Conservation (phyloP, 331 rosid species). For the Malus hybrid region DNA sequence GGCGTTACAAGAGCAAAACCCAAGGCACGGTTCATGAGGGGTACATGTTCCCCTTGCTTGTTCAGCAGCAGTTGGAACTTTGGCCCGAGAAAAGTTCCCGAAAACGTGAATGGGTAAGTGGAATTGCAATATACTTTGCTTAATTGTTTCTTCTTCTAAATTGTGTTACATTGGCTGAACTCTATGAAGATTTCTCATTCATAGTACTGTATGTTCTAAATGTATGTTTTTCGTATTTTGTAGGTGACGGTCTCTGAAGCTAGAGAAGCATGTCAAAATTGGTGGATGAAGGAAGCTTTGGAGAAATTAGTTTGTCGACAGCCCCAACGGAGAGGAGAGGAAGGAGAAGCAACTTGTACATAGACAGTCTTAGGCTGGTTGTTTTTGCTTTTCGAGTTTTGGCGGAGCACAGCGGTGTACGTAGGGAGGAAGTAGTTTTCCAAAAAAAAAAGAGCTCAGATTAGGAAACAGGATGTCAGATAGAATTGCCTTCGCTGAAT, state of each 20-base stretch:
- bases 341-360: slow-evolving; percentile 15
- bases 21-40: slow-evolving; percentile 50
- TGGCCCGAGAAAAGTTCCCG: slow-evolving; percentile 80
- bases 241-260: slow-evolving; percentile 72
- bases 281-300: slow-evolving; percentile 89
- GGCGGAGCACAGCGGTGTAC: slow-evolving; percentile 11
- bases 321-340: slow-evolving; percentile 1
- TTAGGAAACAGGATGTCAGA: not conserved
- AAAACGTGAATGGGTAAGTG: slow-evolving; percentile 72
- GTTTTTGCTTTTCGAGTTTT: not conserved
- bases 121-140: not conserved
- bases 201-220: slow-evolving; percentile 13
- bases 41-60: slow-evolving; percentile 75
- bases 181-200: not conserved
- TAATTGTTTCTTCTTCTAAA: too few relatives aligned
- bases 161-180: not conserved
- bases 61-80: slow-evolving; percentile 43
- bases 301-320: slow-evolving; percentile 42
- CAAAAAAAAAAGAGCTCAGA: not conserved
- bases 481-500: not conserved
- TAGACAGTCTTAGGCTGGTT: not conserved
- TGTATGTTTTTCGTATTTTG: slow-evolving; percentile 9
- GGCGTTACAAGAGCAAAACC: slow-evolving; percentile 77
- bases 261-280: slow-evolving; percentile 64
- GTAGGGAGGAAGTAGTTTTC: not conserved